Evolutionary conservation across 2,329 filamentous ascomycete genomes (phyloP), one percentile per base, ranked within the genome.

Genomic region (Pleurostoma richardsiae): DNA sequence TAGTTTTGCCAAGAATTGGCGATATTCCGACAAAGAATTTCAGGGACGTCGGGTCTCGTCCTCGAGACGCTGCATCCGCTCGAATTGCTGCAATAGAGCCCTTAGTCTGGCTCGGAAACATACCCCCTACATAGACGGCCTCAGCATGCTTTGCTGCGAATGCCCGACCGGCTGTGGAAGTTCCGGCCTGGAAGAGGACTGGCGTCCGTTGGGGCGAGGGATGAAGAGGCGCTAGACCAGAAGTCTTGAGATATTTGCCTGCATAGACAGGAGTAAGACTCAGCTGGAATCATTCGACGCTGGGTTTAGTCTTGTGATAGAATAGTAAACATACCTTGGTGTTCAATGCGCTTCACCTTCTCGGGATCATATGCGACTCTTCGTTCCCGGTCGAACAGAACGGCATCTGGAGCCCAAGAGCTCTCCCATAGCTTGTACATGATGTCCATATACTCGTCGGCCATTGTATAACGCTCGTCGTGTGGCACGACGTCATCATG

Each of bases 361-460:
- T 56, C 49, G 1, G 66, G 62, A 31, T 66, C 57, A 2, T 61
- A 64, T 31, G 69, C 69, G 1, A 56, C 58, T 26, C 40, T 51
- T 6, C 48, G 53, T 4, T 54, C 48, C 4, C 49, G 50, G 46
- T 61, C 56, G 8, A 39, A 38, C 7, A 54, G 40, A 4, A 70
- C 62, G 0, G 68, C 66, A 5, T 62, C 65, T 39, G 70, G 67
- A 27, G 45, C 52, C 74, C 75, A 80, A 5, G 69, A 74, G 0
- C 69, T 72, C 56, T 79, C 74, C 73, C 73, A 79, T 0, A 79
- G 62, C 53, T 74, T 73, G 46, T 71, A 70, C 2, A 61, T 56
- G 6, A 71, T 64, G n/a, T 69, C 58, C 43, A 73, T 58, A 46
- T 74, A 75, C 51, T 76, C 73, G 41, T 76, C 66, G 0, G 72